Evolutionary conservation across 805 yeast species (phyloP).

Genomic region (Cyberlindnera subsufficiens): DNA sequence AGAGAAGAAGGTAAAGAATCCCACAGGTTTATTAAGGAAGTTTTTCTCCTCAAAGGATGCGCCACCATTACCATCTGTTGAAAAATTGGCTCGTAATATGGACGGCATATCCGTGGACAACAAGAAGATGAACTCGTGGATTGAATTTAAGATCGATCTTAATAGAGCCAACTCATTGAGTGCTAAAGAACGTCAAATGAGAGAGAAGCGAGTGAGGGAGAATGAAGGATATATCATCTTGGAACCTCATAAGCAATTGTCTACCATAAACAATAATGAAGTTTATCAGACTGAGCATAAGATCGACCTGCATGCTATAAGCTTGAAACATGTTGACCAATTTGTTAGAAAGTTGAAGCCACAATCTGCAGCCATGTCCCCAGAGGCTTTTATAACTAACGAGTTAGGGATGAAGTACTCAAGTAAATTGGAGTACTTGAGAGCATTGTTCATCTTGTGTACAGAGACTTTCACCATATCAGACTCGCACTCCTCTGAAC

Average conservation of each 20-base stretch:
- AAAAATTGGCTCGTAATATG: conserved; percentile 14
- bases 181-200: conserved; percentile 57
- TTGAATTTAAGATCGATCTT: conserved; percentile 51
- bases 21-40: conserved; percentile 12
- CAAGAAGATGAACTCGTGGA: conserved; percentile 40
- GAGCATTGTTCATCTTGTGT: conserved; percentile 61
- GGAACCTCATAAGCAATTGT: conserved; percentile 51
- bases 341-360: conserved; percentile 30
- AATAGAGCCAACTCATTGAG: conserved; percentile 70
- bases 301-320: conserved; percentile 26
- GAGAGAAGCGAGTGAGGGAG: conserved; percentile 60
- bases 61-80: conserved; percentile 23
- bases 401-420: conserved; percentile 47
- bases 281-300: conserved; percentile 25
- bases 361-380: conserved; percentile 35
- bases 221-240: conserved; percentile 55
- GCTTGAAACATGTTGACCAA: conserved; percentile 37
- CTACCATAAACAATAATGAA: conserved; percentile 44
- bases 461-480: conserved; percentile 50
- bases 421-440: conserved; percentile 50
- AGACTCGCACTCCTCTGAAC: conserved; percentile 12
- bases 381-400: conserved; percentile 49
- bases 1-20: conserved; percentile 17
- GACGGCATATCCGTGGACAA: conserved; percentile 27
- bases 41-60: conserved; percentile 19